phyloP scores from a whole-genome alignment of 306 rosid genomes.

The Geum urbanum region DNA sequence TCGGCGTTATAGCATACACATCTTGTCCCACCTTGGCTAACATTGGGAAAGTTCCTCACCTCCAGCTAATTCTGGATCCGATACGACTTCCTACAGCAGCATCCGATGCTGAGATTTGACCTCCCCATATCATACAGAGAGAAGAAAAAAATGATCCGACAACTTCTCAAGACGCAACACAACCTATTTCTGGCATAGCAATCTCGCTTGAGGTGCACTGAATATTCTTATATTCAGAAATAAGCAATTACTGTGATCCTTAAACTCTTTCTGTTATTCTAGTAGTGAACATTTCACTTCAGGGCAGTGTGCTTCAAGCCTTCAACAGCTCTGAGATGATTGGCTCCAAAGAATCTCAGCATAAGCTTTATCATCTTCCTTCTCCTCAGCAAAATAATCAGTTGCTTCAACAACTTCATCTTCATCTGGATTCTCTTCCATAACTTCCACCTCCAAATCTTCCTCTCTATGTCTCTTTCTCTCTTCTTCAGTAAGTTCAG shows the following conservation, averaged over 20 bases:
- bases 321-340: constrained; percentile 41
- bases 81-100: background rate
- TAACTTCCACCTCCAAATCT: constrained; percentile 21
- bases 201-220: constrained; percentile 1
- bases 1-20: background rate
- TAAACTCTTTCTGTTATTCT: constrained; percentile 3
- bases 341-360: constrained; percentile 70
- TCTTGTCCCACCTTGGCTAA: background rate
- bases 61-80: background rate
- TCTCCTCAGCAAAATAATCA: constrained; percentile 47
- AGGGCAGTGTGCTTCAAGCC: background rate
- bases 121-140: no score
- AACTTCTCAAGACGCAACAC: background rate
- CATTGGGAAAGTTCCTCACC: background rate
- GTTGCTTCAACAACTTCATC: constrained; percentile 51
- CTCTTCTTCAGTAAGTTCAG: constrained; percentile 40
- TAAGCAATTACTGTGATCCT: background rate
- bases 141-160: background rate
- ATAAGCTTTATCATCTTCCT: constrained; percentile 75
- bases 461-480: constrained; percentile 35
- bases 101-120: background rate
- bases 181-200: background rate
- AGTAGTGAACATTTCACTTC: background rate
- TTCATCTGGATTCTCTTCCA: constrained; percentile 57
- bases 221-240: constrained; percentile 4